Evolutionary conservation across 495 filamentous ascomycete genomes (phyloP), one percentile per base, ranked within the genome.

Genomic region (Aspergillus indologenus): DNA sequence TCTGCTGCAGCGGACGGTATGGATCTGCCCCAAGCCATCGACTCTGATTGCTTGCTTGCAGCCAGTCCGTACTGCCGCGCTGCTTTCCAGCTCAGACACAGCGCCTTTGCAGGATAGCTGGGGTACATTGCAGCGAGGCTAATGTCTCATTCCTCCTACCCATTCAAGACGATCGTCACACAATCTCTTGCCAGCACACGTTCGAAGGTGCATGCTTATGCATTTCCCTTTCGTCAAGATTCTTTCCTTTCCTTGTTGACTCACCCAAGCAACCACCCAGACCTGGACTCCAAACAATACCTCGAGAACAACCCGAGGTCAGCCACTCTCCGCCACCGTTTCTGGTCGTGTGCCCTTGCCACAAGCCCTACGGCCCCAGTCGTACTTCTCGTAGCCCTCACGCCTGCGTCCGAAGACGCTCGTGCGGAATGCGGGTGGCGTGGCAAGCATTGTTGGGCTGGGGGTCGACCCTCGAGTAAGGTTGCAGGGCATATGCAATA

Each of bases 1-100:
- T 54, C 46, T 22, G 42, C 53, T 48, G 26, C 52, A 44, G 55
- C 20, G 51, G 12, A 54, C 65, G 70, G 70, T 69, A 75, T 76
- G 73, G 70, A 76, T 64, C 61, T 43, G 23, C 64, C 45, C 6
- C 17, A 12, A 12, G 14, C n/a, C 45, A 12, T 44, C 29, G 21
- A n/a, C 40, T 29, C 51, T 45, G 24, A n/a, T n/a, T 56, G 46
- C 29, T 31, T 51, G 61, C 50, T 29, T 20, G 59, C 19, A 49
- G 7, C 34, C 51, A 40, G 12, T 49, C 45, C 18, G 26, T 17
- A 29, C 18, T 23, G 47, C 2, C 2, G 1, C 6, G 23, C 23
- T 29, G 23, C 14, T 29, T 24, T 29, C 9, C 15, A 19, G 5
- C 22, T n/a, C 20, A 22, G 15, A 17, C 11, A 14, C 17, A 22